A percentile compares a stretch with the other conserved stretches of the same genome.
Evolutionary conservation across 1,139 yeast species (phyloP).

Genomic region (Martiniozyma asiatica): DNA sequence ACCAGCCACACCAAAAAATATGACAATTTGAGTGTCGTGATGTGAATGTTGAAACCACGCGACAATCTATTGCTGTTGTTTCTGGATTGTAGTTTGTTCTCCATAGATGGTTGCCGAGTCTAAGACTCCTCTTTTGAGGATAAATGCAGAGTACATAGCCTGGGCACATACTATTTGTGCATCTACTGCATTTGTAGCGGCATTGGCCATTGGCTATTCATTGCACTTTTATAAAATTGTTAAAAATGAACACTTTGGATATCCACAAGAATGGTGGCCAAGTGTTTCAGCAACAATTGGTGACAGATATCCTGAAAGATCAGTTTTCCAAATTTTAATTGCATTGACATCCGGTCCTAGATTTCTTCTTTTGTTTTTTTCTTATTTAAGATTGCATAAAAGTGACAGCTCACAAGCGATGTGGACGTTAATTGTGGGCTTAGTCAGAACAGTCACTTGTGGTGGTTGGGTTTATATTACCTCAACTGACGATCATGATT

Average conservation of each 20-base stretch:
- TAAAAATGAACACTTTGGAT: conserved; percentile 71
- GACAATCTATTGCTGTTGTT: no score
- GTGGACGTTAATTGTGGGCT: conserved; percentile 44
- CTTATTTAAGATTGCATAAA: conserved; percentile 34
- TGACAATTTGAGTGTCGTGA: no score
- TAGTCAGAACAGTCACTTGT: conserved; percentile 79
- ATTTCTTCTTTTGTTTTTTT: conserved; percentile 56
- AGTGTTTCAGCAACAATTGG: conserved; percentile 96
- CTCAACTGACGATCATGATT: conserved; percentile 92
- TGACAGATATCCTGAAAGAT: conserved; percentile 90
- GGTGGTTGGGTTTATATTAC: conserved; percentile 99
- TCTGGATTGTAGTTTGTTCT: no score
- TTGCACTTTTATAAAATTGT: conserved; percentile 83
- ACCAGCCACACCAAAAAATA: no score
- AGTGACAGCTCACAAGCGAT: conserved; percentile 32
- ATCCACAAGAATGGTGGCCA: conserved; percentile 98
- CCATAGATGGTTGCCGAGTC: no score
- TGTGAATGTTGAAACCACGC: no score
- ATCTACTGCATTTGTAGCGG: conserved; percentile 58
- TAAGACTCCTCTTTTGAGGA: conserved; percentile 14
- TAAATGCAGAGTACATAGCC: conserved; percentile 58
- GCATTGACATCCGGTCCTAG: conserved; percentile 82
- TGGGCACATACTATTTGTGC: conserved; percentile 65
- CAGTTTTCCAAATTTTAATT: conserved; percentile 75
- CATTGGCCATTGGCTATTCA: conserved; percentile 58